These are phyloP conservation scores for Priceomyces haplophilus DNA, from an alignment of 805 yeast genomes.

Conservation along the genomic window DNA sequence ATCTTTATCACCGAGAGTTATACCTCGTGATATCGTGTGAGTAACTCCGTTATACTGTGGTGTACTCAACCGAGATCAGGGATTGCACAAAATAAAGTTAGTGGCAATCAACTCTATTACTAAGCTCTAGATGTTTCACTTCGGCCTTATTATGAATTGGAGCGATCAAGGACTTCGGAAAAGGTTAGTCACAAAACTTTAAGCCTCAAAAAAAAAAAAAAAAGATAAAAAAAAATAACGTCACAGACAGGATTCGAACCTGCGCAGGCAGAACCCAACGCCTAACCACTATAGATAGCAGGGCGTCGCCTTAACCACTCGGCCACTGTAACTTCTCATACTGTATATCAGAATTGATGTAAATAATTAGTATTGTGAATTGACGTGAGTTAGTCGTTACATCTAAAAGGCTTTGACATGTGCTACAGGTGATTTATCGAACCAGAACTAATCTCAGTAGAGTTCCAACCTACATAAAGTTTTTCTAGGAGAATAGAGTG, in stretches of 20 bases:
- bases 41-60: background rate
- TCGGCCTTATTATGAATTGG: too few relatives aligned
- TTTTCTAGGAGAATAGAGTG: too few relatives aligned
- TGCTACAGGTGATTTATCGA: background rate
- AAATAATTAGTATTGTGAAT: background rate
- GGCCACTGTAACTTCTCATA: constrained; percentile 42
- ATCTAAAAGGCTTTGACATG: too few relatives aligned
- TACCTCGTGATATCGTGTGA: background rate
- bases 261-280: constrained; percentile 48
- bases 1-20: background rate
- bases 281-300: constrained; percentile 35
- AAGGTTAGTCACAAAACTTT: background rate
- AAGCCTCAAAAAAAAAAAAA: background rate
- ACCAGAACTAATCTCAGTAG: background rate
- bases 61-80: too few relatives aligned
- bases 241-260: constrained; percentile 54
- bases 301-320: constrained; percentile 54
- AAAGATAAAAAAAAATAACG: constrained; percentile 18
- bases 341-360: background rate
- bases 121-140: too few relatives aligned
- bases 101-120: background rate
- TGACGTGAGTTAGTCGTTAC: too few relatives aligned
- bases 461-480: too few relatives aligned
- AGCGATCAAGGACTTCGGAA: background rate
- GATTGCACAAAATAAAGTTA: background rate